Conservation (phyloP, 2,329 filamentous ascomycete species). For the Lasiodiplodia hormozganensis region DNA sequence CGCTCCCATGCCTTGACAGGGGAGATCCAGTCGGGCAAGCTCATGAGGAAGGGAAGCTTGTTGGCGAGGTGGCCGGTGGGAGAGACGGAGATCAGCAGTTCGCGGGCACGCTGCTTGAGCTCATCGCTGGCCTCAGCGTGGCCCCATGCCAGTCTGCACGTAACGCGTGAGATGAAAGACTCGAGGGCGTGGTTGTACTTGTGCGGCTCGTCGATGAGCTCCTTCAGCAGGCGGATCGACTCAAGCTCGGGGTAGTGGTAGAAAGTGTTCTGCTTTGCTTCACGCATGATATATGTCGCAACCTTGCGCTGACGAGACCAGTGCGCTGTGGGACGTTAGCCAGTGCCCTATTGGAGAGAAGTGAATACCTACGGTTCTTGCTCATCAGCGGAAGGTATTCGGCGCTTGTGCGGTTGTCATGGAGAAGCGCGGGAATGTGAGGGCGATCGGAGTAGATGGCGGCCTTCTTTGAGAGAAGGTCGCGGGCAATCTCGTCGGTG, state of each 20-base stretch:
- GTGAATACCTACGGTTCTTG: slow-evolving; percentile 47
- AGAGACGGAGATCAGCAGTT: slow-evolving; percentile 54
- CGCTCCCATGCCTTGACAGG: slow-evolving; percentile 55
- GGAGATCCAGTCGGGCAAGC: slow-evolving; percentile 51
- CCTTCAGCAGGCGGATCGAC: slow-evolving; percentile 53
- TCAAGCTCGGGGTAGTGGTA: slow-evolving; percentile 55
- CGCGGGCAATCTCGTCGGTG: slow-evolving; percentile 50
- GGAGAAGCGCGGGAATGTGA: slow-evolving; percentile 52
- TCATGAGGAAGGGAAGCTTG: slow-evolving; percentile 55
- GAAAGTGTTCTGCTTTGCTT: slow-evolving; percentile 49
- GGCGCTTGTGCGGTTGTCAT: slow-evolving; percentile 53
- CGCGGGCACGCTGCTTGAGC: slow-evolving; percentile 55
- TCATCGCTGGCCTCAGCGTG: slow-evolving; percentile 53
- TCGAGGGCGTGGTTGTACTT: slow-evolving; percentile 54
- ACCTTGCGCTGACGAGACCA: slow-evolving; percentile 55
- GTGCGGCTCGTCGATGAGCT: slow-evolving; percentile 51
- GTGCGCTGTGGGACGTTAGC: slow-evolving; percentile 41
- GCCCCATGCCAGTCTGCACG: slow-evolving; percentile 56
- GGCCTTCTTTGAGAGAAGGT: slow-evolving; percentile 53
- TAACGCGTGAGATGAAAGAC: slow-evolving; percentile 55
- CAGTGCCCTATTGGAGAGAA: not conserved
- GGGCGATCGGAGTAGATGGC: slow-evolving; percentile 56
- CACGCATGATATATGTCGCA: slow-evolving; percentile 54
- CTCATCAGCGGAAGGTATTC: slow-evolving; percentile 55
- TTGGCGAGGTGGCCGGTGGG: slow-evolving; percentile 55